phyloP scores from a whole-genome alignment of 306 rosid genomes.

The Mimosa pudica region DNA sequence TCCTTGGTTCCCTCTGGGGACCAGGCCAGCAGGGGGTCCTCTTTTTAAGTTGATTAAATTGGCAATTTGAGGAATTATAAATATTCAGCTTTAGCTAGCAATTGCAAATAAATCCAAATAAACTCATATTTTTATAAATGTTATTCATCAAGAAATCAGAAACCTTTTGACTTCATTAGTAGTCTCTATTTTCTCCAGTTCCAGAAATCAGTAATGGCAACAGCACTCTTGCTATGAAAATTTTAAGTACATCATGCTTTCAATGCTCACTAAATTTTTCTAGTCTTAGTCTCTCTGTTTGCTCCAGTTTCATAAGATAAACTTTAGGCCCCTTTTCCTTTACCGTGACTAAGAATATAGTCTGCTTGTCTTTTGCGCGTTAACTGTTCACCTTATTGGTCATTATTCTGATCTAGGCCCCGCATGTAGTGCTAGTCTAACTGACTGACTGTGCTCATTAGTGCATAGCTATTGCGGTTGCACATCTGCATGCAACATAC shows the following conservation, averaged over 20 bases:
- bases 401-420: slow-evolving; percentile 23
- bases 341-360: not conserved
- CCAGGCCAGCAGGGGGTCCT: too few relatives aligned
- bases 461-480: not conserved
- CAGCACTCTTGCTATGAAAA: not conserved
- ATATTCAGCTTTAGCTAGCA: not conserved
- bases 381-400: slow-evolving; percentile 14
- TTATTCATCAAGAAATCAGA: not conserved
- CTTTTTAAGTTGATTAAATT: too few relatives aligned
- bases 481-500: not conserved
- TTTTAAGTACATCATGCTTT: not conserved
- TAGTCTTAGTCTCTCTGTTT: not conserved
- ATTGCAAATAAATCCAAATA: not conserved
- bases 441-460: slow-evolving; percentile 8
- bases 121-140: too few relatives aligned
- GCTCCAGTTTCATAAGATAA: not conserved
- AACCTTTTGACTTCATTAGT: not conserved
- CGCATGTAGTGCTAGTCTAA: not conserved
- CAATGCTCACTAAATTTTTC: not conserved
- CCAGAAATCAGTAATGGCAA: too few relatives aligned
- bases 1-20: not conserved
- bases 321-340: not conserved
- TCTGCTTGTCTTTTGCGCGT: not conserved
- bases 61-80: not conserved
- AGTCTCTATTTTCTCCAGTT: too few relatives aligned